Percentiles rank a stretch among this genome's conserved stretches.
phyloP scores from a whole-genome alignment of 305 asterid species.

The Solanum hybrid region DNA sequence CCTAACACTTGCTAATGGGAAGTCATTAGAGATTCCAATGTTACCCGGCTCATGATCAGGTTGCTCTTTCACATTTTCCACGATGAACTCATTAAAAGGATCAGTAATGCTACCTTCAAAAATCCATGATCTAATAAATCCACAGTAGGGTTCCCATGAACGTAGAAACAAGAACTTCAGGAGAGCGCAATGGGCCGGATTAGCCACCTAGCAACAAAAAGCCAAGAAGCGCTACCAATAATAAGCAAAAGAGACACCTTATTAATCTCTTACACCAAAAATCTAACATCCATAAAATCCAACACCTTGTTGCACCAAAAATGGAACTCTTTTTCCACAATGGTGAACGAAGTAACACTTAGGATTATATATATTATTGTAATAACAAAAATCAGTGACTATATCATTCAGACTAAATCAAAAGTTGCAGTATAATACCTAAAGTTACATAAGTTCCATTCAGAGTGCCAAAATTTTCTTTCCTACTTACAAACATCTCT shows the following conservation, averaged over 20 bases:
- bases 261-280: background rate
- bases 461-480: background rate
- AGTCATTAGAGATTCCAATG: constrained; percentile 32
- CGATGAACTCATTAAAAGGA: constrained; percentile 76
- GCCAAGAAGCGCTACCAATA: background rate
- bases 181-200: constrained; percentile 67
- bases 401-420: background rate
- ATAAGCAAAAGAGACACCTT: background rate
- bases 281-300: background rate
- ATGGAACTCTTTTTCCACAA: background rate
- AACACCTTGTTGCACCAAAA: background rate
- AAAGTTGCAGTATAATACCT: background rate
- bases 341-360: background rate
- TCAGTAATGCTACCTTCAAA: constrained; percentile 75
- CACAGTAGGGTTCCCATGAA: constrained; percentile 82
- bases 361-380: background rate
- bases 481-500: constrained; percentile 2
- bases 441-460: background rate
- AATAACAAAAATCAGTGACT: background rate
- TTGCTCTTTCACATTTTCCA: constrained; percentile 41
- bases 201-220: constrained; percentile 58
- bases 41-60: constrained; percentile 24
- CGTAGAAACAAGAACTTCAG: constrained; percentile 82
- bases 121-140: constrained; percentile 91
- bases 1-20: constrained; percentile 58